These are phyloP conservation scores for Rhodotorula mucilaginosa DNA, from an alignment of 1,284 basidiomycete species.

Conservation along the genomic window DNA sequence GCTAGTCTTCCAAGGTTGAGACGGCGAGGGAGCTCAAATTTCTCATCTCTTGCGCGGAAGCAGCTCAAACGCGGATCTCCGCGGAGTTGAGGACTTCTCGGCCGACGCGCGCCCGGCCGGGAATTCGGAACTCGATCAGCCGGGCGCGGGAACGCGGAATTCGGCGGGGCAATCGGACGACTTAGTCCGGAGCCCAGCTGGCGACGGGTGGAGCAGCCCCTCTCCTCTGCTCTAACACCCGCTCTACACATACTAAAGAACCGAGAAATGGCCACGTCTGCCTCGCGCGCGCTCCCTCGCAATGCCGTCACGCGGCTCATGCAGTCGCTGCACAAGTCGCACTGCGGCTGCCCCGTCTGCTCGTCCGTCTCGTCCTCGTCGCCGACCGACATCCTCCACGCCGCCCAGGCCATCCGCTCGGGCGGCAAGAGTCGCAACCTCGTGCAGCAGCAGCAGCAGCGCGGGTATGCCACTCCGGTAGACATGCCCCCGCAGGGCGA, in stretches of 20 bases:
- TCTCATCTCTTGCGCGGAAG: too few species aligned
- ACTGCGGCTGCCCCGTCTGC: conserved; percentile 40
- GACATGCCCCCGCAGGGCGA: conserved; percentile 65
- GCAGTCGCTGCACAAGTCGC: conserved; percentile 23
- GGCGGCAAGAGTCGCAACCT: conserved; percentile 19
- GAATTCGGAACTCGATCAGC: too few species aligned
- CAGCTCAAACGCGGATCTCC: too few species aligned
- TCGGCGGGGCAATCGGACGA: too few species aligned
- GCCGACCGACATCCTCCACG: conserved; percentile 31
- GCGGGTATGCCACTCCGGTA: conserved; percentile 70
- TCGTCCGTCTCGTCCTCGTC: conserved; percentile 8
- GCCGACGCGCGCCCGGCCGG: too few species aligned
- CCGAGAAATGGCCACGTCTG: background rate
- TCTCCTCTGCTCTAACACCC: background rate
- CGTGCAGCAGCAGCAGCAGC: conserved; percentile 5
- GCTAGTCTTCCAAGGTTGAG: too few species aligned
- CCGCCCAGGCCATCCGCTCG: conserved; percentile 30
- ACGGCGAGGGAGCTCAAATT: too few species aligned
- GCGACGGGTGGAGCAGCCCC: too few species aligned
- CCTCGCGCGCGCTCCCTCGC: background rate
- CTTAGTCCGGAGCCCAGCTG: too few species aligned
- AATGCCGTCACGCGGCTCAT: conserved; percentile 7
- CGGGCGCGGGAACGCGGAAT: too few species aligned
- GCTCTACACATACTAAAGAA: too few species aligned
- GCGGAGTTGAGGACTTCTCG: too few species aligned